Evolutionary conservation across 495 filamentous ascomycete genomes (phyloP).

Genomic region (Tuber indicum): DNA sequence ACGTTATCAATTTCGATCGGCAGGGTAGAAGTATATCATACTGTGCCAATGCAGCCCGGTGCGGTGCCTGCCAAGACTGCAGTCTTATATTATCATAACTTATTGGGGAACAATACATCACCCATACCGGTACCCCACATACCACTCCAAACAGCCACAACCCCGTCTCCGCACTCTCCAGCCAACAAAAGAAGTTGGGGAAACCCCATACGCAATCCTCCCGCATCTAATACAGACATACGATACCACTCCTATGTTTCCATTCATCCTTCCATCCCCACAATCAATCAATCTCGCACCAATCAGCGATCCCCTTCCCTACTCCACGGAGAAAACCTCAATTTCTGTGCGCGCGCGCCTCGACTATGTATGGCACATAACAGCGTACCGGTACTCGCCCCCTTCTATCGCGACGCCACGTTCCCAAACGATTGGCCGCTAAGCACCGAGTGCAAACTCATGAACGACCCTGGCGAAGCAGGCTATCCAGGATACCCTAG

Average conservation of each 20-base stretch:
- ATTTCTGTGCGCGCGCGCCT: neutral
- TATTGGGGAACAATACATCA: neutral
- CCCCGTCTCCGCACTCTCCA: neutral
- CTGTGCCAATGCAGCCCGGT: neutral
- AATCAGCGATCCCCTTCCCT: neutral
- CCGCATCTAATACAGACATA: neutral
- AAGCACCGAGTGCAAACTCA: neutral
- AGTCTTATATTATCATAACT: neutral
- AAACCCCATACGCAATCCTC: neutral
- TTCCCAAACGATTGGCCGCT: neutral
- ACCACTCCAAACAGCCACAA: neutral
- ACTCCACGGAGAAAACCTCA: neutral
- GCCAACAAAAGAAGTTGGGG: neutral
- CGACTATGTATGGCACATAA: neutral
- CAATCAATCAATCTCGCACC: neutral
- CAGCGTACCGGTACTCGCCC: neutral
- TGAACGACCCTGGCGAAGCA: neutral
- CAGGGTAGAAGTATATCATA: neutral
- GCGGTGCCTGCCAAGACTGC: neutral
- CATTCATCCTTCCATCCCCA: neutral
- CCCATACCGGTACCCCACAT: neutral
- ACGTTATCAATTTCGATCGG: neutral
- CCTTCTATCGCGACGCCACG: neutral
- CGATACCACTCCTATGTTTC: neutral
- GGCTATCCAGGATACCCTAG: neutral